Evolutionary conservation across 306 rosid species (phyloP).

Genomic region (Vicia sativa): DNA sequence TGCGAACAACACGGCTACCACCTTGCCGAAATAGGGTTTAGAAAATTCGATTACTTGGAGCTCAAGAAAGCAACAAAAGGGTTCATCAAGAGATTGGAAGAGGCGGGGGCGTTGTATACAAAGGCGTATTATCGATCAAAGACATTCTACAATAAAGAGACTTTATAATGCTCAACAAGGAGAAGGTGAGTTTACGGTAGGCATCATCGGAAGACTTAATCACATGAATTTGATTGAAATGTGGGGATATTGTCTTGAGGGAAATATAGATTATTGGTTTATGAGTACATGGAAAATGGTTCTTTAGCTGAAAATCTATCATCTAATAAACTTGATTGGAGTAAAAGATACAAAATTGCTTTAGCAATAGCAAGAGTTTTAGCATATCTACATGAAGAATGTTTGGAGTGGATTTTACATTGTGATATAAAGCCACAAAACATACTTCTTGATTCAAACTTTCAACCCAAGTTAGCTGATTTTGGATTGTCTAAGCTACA

Average conservation of each 20-base stretch:
- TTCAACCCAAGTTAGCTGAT: constrained; percentile 36
- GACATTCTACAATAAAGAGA: constrained; percentile 51
- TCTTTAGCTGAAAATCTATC: constrained; percentile 39
- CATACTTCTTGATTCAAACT: constrained; percentile 38
- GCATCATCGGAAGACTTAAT: constrained; percentile 42
- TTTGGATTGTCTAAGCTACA: constrained; percentile 41
- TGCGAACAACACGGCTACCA: constrained; percentile 22
- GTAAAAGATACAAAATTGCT: constrained; percentile 33
- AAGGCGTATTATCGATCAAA: constrained; percentile 46
- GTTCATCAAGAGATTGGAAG: constrained; percentile 58
- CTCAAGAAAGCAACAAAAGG: constrained; percentile 46
- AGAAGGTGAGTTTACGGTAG: constrained; percentile 37
- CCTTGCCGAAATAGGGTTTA: constrained; percentile 38
- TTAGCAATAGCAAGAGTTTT: constrained; percentile 38
- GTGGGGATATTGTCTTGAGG: constrained; percentile 48
- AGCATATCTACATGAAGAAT: constrained; percentile 40
- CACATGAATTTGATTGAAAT: constrained; percentile 47
- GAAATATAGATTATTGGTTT: constrained; percentile 34
- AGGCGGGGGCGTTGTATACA: constrained; percentile 58
- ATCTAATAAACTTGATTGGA: constrained; percentile 35
- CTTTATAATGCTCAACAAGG: constrained; percentile 48
- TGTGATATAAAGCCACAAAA: constrained; percentile 43
- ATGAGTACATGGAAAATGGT: constrained; percentile 42
- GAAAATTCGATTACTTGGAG: constrained; percentile 45
- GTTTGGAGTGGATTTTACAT: constrained; percentile 42